Evolutionary conservation across 2,329 filamentous ascomycete genomes (phyloP), one percentile per base, ranked within the genome.

Genomic region (Scedosporium boydii): DNA sequence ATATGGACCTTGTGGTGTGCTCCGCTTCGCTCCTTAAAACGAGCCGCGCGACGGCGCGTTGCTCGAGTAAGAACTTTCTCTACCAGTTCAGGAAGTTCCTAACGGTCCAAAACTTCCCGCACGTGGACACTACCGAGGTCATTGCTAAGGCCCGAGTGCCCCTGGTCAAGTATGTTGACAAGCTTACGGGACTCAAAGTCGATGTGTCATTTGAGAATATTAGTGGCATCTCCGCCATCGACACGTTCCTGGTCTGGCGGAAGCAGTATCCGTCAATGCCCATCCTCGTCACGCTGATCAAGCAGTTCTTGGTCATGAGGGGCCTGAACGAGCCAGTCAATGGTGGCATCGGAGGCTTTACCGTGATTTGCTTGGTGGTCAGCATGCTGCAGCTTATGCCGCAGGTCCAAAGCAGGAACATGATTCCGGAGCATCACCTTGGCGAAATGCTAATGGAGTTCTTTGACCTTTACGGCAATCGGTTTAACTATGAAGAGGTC

Each of bases 181-280:
- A 77, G 62, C 69, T 82, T 61, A 97, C 93, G 1, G 87, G 87
- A 12, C 78, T 99, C 61, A 90, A 89, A 67, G 89, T 98, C 12
- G 95, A 99, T 71, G 83, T 99, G 12, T 98, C 93, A 0, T 97
- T 99, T 71, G 93, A 99, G 75, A 98, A 97, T 70, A 76, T 87
- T 42, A 90, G 89, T 51, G 95, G 95, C 10, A 77, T 97, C 9
- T 76, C 82, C 18, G 93, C 95, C 2, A 88, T 95, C 69, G 77
- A 86, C 18, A 97, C 91, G 0, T 96, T 97, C 71, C 75, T 86
- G 61, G 73, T 78, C 0, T 99, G 95, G 95, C 93, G 90, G 73
- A 68, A 78, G 14, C 78, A 87, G 61, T 96, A 88, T 66, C 93
- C 93, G 0, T 86, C 87, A 7, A 93, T 98, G 90, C 89, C 91